Evolutionary conservation across 2,329 filamentous ascomycete genomes (phyloP), one percentile per base, ranked within the genome.

Genomic region (Aulographum hederae): DNA sequence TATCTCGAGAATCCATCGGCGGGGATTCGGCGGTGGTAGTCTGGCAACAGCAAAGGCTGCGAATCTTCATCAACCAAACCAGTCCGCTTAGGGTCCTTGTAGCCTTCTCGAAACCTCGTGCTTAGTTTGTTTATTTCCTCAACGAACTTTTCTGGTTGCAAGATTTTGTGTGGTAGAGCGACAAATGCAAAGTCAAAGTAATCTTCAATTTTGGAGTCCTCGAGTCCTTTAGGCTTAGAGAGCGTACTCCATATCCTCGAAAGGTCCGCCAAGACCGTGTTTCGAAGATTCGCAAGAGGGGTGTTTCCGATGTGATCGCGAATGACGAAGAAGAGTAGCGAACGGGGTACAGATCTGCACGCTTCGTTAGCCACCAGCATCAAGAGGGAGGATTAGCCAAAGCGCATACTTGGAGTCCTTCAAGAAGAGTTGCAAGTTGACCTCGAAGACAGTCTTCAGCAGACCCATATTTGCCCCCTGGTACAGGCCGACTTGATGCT

Each of bases 171-270:
- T 3, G 89, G 89, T 15, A 98, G 67, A 1, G 86, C 84, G 30
- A 85, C 81, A 48, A 98, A 98, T 33, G 84, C 85, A 54, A 98
- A 95, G 57, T 98, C 89, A 47, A 98, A 98, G 59, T 95, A 98
- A 50, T 98, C 86, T 44, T 89, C 80, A 41, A 98, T 95, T 35
- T 67, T 73, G 14, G 86, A 86, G 41, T 73, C 73, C 50, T 98
- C 89, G 34, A 95, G 65, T 1, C 86, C 86, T 19, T 73, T 58
- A 3, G 89, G 89, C 52, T 98, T 98, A 26, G 85, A 85, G 37
- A 98, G 76, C 30, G 81, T 78, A 3, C 77, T 69, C 89, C 89
- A 98, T 44, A 98, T 82, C 51, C 86, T 80, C 31, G 73, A 75
- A 38, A 98, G 65, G 52, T 95, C 89, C 56, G 91, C 80, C 41